Evolutionary conservation across 495 filamentous ascomycete species (phyloP).

Genomic region (Penicillium samsonianum): DNA sequence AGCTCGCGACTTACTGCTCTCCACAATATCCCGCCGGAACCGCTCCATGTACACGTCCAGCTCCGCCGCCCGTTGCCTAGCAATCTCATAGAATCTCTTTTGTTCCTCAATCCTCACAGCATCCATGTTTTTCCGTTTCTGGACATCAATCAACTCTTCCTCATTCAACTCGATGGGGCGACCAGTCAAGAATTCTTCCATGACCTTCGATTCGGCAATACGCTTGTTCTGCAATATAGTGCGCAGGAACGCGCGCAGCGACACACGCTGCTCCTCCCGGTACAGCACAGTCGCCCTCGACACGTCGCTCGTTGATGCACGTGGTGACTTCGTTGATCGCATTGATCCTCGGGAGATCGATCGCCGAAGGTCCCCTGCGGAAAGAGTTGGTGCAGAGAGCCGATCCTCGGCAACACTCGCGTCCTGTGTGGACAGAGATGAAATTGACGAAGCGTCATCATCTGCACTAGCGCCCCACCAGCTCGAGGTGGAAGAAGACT

Average conservation of each 20-base stretch:
- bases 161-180: constrained; percentile 70
- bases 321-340: constrained; percentile 46
- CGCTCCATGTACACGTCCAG: constrained; percentile 97
- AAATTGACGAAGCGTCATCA: constrained; percentile 74
- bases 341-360: constrained; percentile 43
- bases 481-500: constrained; percentile 64
- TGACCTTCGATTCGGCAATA: constrained; percentile 75
- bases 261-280: constrained; percentile 89
- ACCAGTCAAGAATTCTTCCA: constrained; percentile 76
- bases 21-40: constrained; percentile 72
- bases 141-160: constrained; percentile 80
- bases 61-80: constrained; percentile 83
- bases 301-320: constrained; percentile 49
- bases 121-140: constrained; percentile 78
- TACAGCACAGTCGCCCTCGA: constrained; percentile 61
- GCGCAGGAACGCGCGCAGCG: constrained; percentile 84
- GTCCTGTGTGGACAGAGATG: constrained; percentile 69
- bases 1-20: constrained; percentile 61
- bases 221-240: constrained; percentile 81
- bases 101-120: constrained; percentile 88
- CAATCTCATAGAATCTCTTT: constrained; percentile 91
- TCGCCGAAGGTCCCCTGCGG: constrained; percentile 31
- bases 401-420: constrained; percentile 41
- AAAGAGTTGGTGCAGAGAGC: constrained; percentile 28
- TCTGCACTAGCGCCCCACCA: constrained; percentile 53